phyloP scores from a whole-genome alignment of 352 stramenopile species.

The Globisporangium polare region DNA sequence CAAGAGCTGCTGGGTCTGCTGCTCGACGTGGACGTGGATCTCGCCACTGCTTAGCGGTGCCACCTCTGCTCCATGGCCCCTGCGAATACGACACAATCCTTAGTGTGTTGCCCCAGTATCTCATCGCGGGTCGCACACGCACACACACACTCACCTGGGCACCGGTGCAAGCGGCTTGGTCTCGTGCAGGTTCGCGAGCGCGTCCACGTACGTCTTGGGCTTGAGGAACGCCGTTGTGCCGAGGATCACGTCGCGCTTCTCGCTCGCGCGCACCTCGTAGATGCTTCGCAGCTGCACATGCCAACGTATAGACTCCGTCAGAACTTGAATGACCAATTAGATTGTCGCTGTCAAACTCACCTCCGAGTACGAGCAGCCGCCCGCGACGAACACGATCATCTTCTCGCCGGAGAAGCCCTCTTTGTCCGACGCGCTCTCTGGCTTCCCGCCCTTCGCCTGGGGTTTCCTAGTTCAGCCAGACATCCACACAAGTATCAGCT shows the following conservation, averaged over 20 bases:
- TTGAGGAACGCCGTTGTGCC: constrained; percentile 70
- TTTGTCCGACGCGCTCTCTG: constrained; percentile 30
- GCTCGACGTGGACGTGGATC: constrained; percentile 67
- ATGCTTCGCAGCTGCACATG: constrained; percentile 64
- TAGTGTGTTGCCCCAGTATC: too few species aligned
- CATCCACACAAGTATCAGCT: not conserved
- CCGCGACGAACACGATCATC: constrained; percentile 94
- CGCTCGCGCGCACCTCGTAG: constrained; percentile 61
- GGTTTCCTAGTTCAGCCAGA: constrained; percentile 26
- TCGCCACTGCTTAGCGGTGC: constrained; percentile 51
- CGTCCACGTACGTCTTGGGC: constrained; percentile 53
- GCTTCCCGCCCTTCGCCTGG: constrained; percentile 21
- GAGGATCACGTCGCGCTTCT: constrained; percentile 72
- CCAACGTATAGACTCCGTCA: not conserved
- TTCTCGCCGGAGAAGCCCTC: constrained; percentile 77
- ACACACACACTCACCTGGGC: constrained; percentile 15
- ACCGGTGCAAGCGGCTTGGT: constrained; percentile 22
- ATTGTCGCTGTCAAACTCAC: constrained; percentile 28
- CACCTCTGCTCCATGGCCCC: constrained; percentile 45
- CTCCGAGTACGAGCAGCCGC: constrained; percentile 93
- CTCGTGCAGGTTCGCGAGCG: constrained; percentile 63
- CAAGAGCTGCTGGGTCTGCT: constrained; percentile 29
- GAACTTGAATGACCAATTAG: not conserved
- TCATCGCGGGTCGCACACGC: not conserved
- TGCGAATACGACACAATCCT: constrained; percentile 3